Conservation (phyloP, 164 flowering plant species). For the Hamamelis virginiana region DNA sequence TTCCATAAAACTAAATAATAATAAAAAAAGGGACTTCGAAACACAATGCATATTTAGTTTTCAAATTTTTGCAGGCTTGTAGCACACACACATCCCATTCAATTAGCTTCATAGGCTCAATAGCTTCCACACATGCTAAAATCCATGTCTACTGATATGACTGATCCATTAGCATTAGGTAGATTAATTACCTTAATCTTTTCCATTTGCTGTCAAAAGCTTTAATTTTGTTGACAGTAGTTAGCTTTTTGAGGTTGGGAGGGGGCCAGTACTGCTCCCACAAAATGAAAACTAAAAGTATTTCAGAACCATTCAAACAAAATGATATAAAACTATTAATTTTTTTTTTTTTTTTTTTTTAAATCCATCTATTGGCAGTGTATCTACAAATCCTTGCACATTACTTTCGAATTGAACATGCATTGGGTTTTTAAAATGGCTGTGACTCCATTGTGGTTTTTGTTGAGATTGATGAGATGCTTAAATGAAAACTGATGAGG, state of each 20-base stretch:
- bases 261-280: slow-evolving; percentile 34
- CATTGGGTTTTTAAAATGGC: background rate
- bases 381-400: background rate
- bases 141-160: background rate
- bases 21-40: too few relatives aligned
- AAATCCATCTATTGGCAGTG: background rate
- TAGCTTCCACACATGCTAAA: background rate
- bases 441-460: background rate
- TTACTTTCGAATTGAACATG: background rate
- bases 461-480: background rate
- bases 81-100: too few relatives aligned
- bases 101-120: too few relatives aligned
- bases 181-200: slow-evolving; percentile 33
- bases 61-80: too few relatives aligned
- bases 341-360: too few relatives aligned
- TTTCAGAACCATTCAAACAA: slow-evolving; percentile 1
- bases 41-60: too few relatives aligned
- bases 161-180: background rate
- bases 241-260: slow-evolving; percentile 33
- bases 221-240: slow-evolving; percentile 33
- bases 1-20: too few relatives aligned
- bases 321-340: background rate
- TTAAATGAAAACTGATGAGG: background rate
- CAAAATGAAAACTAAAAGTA: background rate
- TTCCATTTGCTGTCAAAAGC: slow-evolving; percentile 32